Percentiles rank a stretch among this genome's conserved stretches.
Evolutionary conservation across 2,329 filamentous ascomycete genomes (phyloP).

Genomic region (Fusarium sarcochroum): DNA sequence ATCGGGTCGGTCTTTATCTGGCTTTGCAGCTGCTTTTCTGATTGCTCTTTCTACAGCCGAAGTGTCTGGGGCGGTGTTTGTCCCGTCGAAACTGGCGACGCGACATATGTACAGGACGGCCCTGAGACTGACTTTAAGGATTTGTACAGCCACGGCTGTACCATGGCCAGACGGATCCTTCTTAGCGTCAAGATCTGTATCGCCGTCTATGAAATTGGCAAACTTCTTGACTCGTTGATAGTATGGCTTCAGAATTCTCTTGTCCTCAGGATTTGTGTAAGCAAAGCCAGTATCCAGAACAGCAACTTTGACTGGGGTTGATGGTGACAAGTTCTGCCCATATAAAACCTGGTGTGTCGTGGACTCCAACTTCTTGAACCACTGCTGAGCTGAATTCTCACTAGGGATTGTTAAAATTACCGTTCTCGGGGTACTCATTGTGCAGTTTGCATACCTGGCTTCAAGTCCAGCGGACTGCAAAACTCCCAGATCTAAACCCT

Average conservation of each 20-base stretch:
- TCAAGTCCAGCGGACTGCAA: neutral
- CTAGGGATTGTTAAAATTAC: neutral
- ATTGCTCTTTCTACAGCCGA: neutral
- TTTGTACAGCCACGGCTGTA: neutral
- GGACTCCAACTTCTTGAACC: neutral
- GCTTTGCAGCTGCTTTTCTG: neutral
- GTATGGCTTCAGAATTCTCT: neutral
- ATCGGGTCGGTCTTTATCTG: neutral
- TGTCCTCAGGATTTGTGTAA: neutral
- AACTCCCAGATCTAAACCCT: neutral
- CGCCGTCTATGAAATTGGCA: neutral
- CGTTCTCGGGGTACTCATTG: accelerated
- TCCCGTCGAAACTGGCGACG: neutral
- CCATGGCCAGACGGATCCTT: neutral
- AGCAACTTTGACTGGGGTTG: neutral
- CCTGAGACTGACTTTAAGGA: neutral
- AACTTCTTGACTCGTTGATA: neutral
- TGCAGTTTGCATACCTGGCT: neutral
- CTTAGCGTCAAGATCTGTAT: neutral
- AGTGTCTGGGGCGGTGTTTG: neutral
- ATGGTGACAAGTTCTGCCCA: accelerated
- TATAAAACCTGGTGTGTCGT: neutral
- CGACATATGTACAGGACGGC: neutral
- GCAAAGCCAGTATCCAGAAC: neutral
- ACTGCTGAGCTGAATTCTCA: neutral